A percentile compares a stretch with the other conserved stretches of the same genome.
Conservation (phyloP, 148 eudicot genomes). For the Amaranthus cruentus region DNA sequence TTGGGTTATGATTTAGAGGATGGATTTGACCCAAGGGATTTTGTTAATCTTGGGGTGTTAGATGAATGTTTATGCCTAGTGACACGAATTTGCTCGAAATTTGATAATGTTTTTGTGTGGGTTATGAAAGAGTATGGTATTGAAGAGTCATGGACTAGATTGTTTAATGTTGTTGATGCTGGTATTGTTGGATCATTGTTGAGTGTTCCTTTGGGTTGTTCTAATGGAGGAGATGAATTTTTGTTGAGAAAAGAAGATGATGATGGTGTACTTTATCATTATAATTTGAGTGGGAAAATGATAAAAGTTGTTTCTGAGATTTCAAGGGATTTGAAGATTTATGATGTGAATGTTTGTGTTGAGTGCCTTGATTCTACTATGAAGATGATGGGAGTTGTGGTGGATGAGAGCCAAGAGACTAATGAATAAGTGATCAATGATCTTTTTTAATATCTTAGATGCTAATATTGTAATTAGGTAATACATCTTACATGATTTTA, state of each 20-base stretch:
- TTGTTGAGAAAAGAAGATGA: slow-evolving; percentile 9
- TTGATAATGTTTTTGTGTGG: slow-evolving; percentile 13
- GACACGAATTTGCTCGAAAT: neutral
- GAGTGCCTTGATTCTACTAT: slow-evolving; percentile 3
- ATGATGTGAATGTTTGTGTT: neutral
- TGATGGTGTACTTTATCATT: slow-evolving; percentile 1
- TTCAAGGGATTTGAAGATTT: neutral
- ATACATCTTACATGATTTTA: neutral
- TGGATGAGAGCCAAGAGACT: too few species aligned
- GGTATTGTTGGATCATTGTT: neutral
- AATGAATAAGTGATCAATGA: too few species aligned
- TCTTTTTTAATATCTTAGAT: too few species aligned
- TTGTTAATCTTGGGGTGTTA: slow-evolving; percentile 1
- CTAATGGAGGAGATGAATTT: slow-evolving; percentile 1
- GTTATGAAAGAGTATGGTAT: slow-evolving; percentile 20
- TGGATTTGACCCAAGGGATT: neutral
- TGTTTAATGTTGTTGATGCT: neutral
- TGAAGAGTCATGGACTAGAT: slow-evolving; percentile 3
- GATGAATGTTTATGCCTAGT: slow-evolving; percentile 11
- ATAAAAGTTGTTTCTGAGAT: neutral
- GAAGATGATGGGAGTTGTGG: neutral
- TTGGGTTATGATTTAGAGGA: neutral
- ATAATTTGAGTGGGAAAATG: neutral
- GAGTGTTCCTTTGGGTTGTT: slow-evolving; percentile 1
- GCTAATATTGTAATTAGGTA: too few species aligned